Percentiles rank a stretch among this genome's conserved stretches.
phyloP scores from a whole-genome alignment of 1,284 basidiomycete species.

The Ceratobasidium sp. region DNA sequence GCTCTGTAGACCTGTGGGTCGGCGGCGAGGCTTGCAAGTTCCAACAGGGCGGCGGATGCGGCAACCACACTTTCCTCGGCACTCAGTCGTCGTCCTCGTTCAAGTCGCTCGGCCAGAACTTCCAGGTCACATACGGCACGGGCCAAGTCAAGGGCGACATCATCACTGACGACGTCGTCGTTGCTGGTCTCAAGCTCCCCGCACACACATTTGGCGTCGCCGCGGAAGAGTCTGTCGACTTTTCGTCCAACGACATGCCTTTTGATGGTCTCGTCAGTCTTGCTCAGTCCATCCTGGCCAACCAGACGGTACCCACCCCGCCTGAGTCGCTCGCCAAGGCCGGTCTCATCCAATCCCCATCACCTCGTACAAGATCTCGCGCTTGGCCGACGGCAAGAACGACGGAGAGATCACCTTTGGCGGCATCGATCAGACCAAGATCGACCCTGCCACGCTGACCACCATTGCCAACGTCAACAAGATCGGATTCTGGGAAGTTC shows the following conservation, averaged over 20 bases:
- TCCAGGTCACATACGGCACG: constrained; percentile 75
- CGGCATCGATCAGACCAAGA: constrained; percentile 77
- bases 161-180: constrained; percentile 70
- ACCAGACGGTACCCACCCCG: constrained; percentile 74
- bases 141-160: constrained; percentile 76
- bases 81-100: constrained; percentile 73
- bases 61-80: no score
- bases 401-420: constrained; percentile 87
- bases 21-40: constrained; percentile 67
- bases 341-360: constrained; percentile 73
- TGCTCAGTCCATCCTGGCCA: constrained; percentile 75
- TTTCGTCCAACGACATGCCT: constrained; percentile 56
- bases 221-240: no score
- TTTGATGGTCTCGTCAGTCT: constrained; percentile 90
- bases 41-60: constrained; percentile 57
- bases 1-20: constrained; percentile 87
- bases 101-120: constrained; percentile 64
- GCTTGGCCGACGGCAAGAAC: constrained; percentile 75
- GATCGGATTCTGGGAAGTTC: constrained; percentile 82
- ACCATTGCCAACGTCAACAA: constrained; percentile 69
- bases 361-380: no score
- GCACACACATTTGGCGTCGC: no score
- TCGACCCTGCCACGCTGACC: constrained; percentile 65
- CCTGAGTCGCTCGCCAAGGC: constrained; percentile 74
- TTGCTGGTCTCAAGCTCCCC: constrained; percentile 72